These are phyloP conservation scores for Botrytis fabae DNA, from an alignment of 2,329 filamentous ascomycete species.

Conservation along the genomic window DNA sequence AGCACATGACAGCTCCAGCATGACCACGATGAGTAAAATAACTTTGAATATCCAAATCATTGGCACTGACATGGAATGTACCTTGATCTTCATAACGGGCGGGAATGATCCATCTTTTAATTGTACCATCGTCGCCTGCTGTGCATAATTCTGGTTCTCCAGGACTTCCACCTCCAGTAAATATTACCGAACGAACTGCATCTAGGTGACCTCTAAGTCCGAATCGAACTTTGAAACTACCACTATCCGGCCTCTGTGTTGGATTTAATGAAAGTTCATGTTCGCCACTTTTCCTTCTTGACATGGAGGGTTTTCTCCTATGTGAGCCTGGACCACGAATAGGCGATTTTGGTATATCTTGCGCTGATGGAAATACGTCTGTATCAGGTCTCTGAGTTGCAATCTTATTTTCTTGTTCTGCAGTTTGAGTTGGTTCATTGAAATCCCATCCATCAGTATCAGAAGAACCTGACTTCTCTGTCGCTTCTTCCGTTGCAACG, in stretches of 20 bases:
- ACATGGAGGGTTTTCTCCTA: conserved; percentile 77
- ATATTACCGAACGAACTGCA: conserved; percentile 91
- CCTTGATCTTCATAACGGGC: conserved; percentile 67
- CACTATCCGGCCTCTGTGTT: conserved; percentile 65
- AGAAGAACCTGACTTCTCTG: conserved; percentile 50
- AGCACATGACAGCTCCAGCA: conserved; percentile 80
- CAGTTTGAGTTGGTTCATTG: conserved; percentile 67
- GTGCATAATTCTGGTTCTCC: conserved; percentile 97
- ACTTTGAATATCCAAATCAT: conserved; percentile 84
- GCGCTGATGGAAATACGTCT: conserved; percentile 81
- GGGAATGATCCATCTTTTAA: conserved; percentile 96
- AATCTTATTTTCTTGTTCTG: conserved; percentile 55
- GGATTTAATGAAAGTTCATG: conserved; percentile 56
- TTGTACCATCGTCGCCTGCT: conserved; percentile 88
- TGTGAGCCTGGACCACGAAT: conserved; percentile 68
- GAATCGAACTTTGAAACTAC: conserved; percentile 89
- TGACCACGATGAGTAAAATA: conserved; percentile 97
- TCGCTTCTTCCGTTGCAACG: conserved; percentile 44
- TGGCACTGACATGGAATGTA: conserved; percentile 47
- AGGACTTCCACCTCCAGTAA: conserved; percentile 92
- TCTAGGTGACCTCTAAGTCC: conserved; percentile 90
- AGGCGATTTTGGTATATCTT: conserved; percentile 78
- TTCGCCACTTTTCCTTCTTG: conserved; percentile 69
- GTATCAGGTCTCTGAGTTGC: conserved; percentile 73
- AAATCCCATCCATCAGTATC: conserved; percentile 90